These are phyloP conservation scores for Zygoascus flipseniorum DNA, from an alignment of 805 yeast genomes.

Conservation along the genomic window DNA sequence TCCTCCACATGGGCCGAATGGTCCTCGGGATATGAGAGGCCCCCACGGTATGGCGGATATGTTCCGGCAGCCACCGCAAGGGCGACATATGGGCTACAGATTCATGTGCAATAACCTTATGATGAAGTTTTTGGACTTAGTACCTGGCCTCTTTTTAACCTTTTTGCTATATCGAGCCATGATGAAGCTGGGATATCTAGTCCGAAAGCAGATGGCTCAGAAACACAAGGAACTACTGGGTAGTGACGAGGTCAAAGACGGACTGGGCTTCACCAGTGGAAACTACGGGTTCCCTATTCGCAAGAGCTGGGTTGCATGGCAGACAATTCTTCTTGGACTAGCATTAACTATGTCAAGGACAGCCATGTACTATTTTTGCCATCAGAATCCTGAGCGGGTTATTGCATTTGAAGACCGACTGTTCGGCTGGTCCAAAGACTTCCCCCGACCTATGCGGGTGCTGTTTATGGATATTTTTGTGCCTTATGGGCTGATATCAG, in stretches of 20 bases:
- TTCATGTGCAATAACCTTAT: background rate
- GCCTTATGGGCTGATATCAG: background rate
- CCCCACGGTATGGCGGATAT: background rate
- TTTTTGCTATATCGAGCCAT: conserved; percentile 2
- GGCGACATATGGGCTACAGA: background rate
- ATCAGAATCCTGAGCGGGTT: background rate
- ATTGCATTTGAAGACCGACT: background rate
- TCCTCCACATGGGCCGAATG: background rate
- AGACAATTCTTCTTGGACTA: conserved; percentile 3
- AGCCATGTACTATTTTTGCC: background rate
- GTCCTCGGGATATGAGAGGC: background rate
- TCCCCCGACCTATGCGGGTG: background rate
- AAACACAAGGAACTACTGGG: background rate
- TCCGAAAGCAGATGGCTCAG: background rate
- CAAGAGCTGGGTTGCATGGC: conserved; percentile 6
- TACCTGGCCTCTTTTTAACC: conserved; percentile 6
- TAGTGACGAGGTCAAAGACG: background rate
- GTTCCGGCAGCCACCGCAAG: background rate
- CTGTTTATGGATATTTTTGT: background rate
- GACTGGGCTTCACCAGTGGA: conserved; percentile 11
- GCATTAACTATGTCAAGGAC: conserved; percentile 4
- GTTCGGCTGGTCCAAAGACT: conserved; percentile 3
- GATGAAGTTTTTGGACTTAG: conserved; percentile 4
- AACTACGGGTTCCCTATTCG: conserved; percentile 11
- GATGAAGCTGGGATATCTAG: conserved; percentile 2